Base-by-base conservation (phyloP, 805 yeast species). In the Priceomyces carsonii region DNA sequence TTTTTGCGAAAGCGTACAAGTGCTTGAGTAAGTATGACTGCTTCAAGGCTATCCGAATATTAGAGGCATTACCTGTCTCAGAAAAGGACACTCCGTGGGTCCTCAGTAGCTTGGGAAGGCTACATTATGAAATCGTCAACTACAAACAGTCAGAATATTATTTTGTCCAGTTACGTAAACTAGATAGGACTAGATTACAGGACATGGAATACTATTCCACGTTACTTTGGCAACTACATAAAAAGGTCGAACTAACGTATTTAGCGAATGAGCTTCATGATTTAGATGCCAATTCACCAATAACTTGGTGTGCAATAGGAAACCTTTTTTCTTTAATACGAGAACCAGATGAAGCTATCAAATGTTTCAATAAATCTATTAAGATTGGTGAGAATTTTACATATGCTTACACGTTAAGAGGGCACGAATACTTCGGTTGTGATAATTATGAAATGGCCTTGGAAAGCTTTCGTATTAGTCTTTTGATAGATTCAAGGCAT, bases 191-290 rank as follows among this genome's bases (percentile, higher is more conserved):
- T 8, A 71, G 98, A 38, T 55, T 82, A 10, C 80, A 79, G 42
- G 98, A 89, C 54, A 87, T 91, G 93, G 98, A 93, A 52, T 79
- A 81, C 48, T 89, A 78, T 53, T 88, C 96, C 0, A 91, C 98
- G 0, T 66, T 89, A 18, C 68, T 91, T 39, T 91, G 99, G 99
- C 98, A 93, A 64, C 62, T 89, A 32, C 91, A 85, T 37, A 82
- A 81, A 50, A 89, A 85, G 31, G 76, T 79, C 14, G 90, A 82
- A 36, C 69, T 93, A 33, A 81, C 93, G n/a, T 80, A 74, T 49
- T 68, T 93, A 38, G 85, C 95, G 3, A 86, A 85, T 53, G 96
- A 89, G 46, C 66, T 91, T 26, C 69, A 80, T 43, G 85, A 80
- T 39, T 65, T 80, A 12, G 78, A 83, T 46, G 66, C 78, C 8